Conservation (phyloP, 2,329 filamentous ascomycete species). For the Karstenula rhodostoma region DNA sequence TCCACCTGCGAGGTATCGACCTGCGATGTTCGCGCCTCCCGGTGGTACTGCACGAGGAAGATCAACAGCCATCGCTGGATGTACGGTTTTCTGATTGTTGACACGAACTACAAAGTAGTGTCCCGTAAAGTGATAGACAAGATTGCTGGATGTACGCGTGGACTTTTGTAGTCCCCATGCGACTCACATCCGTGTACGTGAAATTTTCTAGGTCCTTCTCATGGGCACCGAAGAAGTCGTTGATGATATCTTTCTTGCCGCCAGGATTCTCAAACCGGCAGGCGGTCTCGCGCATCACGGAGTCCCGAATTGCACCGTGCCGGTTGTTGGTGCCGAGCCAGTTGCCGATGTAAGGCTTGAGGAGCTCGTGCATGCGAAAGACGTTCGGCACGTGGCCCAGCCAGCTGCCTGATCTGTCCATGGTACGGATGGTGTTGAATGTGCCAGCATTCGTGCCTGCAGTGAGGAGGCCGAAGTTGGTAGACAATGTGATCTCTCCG, state of each 20-base stretch:
- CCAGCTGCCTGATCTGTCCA: conserved; percentile 44
- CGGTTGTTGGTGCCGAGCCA: conserved; percentile 44
- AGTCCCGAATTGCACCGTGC: conserved; percentile 42
- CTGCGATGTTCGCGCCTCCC: conserved; percentile 19
- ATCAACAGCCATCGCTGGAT: conserved; percentile 24
- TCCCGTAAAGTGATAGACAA: too few relatives aligned
- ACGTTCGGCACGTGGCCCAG: conserved; percentile 49
- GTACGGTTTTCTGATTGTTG: too few relatives aligned
- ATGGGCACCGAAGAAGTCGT: conserved; percentile 45
- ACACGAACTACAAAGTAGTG: too few relatives aligned
- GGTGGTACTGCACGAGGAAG: conserved; percentile 24
- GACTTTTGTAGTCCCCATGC: conserved; percentile 47
- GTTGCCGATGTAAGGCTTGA: conserved; percentile 48
- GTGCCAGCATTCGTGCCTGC: conserved; percentile 44
- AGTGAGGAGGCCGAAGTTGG: conserved; percentile 49
- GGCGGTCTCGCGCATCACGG: conserved; percentile 26
- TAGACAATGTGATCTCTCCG: conserved; percentile 51
- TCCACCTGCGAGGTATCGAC: conserved; percentile 19
- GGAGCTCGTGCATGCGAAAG: conserved; percentile 44
- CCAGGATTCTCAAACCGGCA: conserved; percentile 36
- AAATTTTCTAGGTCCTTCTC: conserved; percentile 46
- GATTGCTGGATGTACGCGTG: too few relatives aligned
- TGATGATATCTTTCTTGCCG: conserved; percentile 48
- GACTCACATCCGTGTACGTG: conserved; percentile 44
- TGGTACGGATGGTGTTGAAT: conserved; percentile 41